These are phyloP conservation scores for Telfairia occidentalis DNA, from an alignment of 331 rosid species.

Conservation along the genomic window DNA sequence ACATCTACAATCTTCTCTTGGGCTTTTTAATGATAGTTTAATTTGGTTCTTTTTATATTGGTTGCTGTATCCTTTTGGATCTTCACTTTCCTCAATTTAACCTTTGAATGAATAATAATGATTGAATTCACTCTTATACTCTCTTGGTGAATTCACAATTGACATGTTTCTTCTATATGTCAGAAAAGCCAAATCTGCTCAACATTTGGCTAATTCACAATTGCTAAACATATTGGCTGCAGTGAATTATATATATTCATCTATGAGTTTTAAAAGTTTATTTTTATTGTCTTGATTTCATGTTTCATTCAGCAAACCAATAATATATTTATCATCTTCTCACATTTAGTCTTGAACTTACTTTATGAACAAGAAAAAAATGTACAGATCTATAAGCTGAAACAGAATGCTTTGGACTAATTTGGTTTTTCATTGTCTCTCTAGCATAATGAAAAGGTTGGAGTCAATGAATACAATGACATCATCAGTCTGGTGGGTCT, in stretches of 20 bases:
- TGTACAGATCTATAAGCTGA: background rate
- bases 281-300: background rate
- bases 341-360: background rate
- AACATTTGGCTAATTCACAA: background rate
- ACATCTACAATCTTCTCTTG: background rate
- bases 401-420: background rate
- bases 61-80: background rate
- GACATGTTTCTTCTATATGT: background rate
- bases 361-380: background rate
- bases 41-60: background rate
- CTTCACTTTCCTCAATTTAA: background rate
- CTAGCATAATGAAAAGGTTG: constrained; percentile 49
- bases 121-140: background rate
- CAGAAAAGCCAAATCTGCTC: background rate
- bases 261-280: background rate
- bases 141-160: background rate
- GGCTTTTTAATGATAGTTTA: background rate
- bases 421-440: constrained; percentile 13
- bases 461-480: constrained; percentile 50
- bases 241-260: background rate
- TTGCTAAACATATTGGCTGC: background rate
- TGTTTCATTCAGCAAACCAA: background rate
- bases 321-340: background rate
- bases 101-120: background rate
- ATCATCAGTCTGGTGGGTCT: constrained; percentile 74